These are phyloP conservation scores for Metschnikowia hibisci DNA, from an alignment of 805 yeast genomes.

Conservation along the genomic window DNA sequence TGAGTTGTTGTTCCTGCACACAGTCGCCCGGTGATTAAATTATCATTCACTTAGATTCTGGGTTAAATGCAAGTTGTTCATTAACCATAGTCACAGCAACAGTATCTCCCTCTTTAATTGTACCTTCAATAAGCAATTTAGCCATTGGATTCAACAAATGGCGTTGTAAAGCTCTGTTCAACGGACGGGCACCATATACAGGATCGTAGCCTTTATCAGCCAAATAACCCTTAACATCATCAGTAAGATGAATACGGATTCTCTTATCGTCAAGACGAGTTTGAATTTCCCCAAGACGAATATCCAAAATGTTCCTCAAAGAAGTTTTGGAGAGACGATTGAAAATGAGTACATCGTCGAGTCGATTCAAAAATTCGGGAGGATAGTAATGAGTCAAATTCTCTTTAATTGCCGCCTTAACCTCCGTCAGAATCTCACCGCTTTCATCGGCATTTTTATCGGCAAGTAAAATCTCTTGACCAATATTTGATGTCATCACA, in stretches of 20 bases:
- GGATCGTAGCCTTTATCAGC: constrained; percentile 88
- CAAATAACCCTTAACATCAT: constrained; percentile 71
- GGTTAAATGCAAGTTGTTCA: constrained; percentile 24
- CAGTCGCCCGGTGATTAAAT: too few species aligned
- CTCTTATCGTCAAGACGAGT: constrained; percentile 76
- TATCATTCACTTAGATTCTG: too few species aligned
- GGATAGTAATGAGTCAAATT: constrained; percentile 72
- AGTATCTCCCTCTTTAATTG: constrained; percentile 42
- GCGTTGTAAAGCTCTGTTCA: constrained; percentile 85
- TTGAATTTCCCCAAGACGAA: constrained; percentile 76
- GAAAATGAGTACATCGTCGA: constrained; percentile 91
- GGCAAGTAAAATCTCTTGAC: constrained; percentile 79
- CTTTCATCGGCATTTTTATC: constrained; percentile 58
- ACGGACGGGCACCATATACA: constrained; percentile 92
- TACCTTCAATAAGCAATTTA: constrained; percentile 71
- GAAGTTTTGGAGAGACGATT: constrained; percentile 80
- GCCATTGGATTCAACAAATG: constrained; percentile 87
- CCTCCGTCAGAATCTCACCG: constrained; percentile 52
- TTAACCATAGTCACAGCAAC: constrained; percentile 27
- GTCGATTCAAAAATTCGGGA: constrained; percentile 92
- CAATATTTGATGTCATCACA: constrained; percentile 95
- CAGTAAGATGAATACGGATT: constrained; percentile 53
- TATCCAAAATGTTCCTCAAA: constrained; percentile 75
- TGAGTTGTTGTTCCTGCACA: too few species aligned
- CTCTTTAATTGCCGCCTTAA: constrained; percentile 59